A percentile compares a stretch with the other conserved stretches of the same genome.
phyloP scores from a whole-genome alignment of 345 rosid genomes.

The Luvunga scandens region DNA sequence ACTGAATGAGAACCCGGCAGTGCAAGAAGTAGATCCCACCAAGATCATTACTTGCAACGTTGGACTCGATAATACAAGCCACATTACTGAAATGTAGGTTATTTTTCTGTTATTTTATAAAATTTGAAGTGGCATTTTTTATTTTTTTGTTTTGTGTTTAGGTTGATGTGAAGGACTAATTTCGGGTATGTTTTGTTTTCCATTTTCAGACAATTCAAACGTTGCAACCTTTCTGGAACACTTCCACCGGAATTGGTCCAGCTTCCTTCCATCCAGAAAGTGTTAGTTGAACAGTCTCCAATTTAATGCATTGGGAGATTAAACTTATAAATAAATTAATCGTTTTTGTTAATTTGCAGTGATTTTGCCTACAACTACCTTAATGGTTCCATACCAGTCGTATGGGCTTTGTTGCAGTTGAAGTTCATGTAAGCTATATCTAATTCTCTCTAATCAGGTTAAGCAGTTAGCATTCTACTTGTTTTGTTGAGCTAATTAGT shows the following conservation, averaged over 20 bases:
- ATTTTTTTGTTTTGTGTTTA: neutral
- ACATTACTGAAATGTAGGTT: slow-evolving; percentile 31
- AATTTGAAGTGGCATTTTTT: neutral
- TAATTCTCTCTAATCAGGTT: neutral
- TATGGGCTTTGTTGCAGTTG: slow-evolving; percentile 52
- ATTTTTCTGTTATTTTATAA: neutral
- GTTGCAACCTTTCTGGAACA: slow-evolving; percentile 46
- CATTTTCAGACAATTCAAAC: slow-evolving; percentile 41
- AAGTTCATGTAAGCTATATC: slow-evolving; percentile 45
- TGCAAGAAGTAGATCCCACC: slow-evolving; percentile 13
- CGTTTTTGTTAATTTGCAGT: slow-evolving; percentile 26
- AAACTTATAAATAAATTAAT: neutral
- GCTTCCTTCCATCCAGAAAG: slow-evolving; percentile 41
- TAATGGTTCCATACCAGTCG: slow-evolving; percentile 50
- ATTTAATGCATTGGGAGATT: neutral
- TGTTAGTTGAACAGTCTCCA: slow-evolving; percentile 33
- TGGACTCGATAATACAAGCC: slow-evolving; percentile 33
- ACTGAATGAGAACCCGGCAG: slow-evolving; percentile 15
- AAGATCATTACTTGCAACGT: slow-evolving; percentile 30
- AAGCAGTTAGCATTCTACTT: slow-evolving; percentile 3
- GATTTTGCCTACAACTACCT: slow-evolving; percentile 61
- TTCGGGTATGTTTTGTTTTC: neutral
- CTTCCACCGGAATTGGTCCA: slow-evolving; percentile 46
- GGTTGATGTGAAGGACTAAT: neutral
- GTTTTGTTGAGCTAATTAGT: neutral